phyloP scores from a whole-genome alignment of 2,329 filamentous ascomycete species.

The Alternaria viburni region DNA sequence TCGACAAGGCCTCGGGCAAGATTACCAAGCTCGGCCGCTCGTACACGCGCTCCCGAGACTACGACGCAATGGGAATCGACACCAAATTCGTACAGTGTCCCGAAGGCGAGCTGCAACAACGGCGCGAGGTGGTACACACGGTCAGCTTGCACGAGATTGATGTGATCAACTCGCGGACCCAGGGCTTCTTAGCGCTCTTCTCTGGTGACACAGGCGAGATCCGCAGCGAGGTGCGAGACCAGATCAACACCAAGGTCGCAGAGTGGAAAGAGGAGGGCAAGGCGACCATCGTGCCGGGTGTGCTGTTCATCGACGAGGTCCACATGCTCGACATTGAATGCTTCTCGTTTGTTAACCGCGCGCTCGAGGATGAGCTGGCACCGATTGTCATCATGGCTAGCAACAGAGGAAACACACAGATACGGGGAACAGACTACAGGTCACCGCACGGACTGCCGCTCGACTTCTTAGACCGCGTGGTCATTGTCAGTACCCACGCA shows the following conservation, averaged over 20 bases:
- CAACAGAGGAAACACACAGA: slow-evolving; percentile 89
- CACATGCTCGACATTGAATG: slow-evolving; percentile 99
- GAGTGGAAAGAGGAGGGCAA: slow-evolving; percentile 99
- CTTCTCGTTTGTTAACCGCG: slow-evolving; percentile 98
- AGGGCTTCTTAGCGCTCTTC: slow-evolving; percentile 96
- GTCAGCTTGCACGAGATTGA: slow-evolving; percentile 98
- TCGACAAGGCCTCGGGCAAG: slow-evolving; percentile 97
- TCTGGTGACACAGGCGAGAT: slow-evolving; percentile 99
- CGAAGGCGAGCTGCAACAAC: slow-evolving; percentile 95
- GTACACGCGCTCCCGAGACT: slow-evolving; percentile 93
- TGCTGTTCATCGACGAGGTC: slow-evolving; percentile 98
- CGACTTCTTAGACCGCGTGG: slow-evolving; percentile 93
- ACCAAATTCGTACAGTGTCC: slow-evolving; percentile 98
- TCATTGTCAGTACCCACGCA: slow-evolving; percentile 91
- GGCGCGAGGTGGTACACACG: slow-evolving; percentile 95
- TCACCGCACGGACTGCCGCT: slow-evolving; percentile 93
- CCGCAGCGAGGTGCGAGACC: slow-evolving; percentile 92
- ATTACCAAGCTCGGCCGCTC: slow-evolving; percentile 96
- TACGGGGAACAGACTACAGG: slow-evolving; percentile 90
- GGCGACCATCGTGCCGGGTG: slow-evolving; percentile 94
- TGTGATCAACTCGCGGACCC: slow-evolving; percentile 98
- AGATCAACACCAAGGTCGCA: slow-evolving; percentile 98
- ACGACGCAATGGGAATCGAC: slow-evolving; percentile 98
- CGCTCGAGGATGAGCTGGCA: slow-evolving; percentile 90
- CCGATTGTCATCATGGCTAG: slow-evolving; percentile 99